phyloP scores from a whole-genome alignment of 2,329 filamentous ascomycete species.

The Venturiaceae sp. region DNA sequence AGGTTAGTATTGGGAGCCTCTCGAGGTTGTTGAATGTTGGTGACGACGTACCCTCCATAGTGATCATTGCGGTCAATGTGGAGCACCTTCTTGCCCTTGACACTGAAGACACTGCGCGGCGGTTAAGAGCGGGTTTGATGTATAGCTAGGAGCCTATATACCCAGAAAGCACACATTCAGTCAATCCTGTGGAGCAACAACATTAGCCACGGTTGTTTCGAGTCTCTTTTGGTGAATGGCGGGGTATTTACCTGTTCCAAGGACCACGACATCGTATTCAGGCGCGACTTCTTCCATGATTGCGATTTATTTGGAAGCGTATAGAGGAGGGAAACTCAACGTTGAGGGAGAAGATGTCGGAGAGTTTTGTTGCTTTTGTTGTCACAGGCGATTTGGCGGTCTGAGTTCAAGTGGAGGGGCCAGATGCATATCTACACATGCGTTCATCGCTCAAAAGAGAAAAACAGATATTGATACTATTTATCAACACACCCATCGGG shows the following conservation, averaged over 20 bases:
- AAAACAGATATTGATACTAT: too few relatives aligned
- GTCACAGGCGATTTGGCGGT: too few relatives aligned
- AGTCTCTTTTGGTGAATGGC: neutral
- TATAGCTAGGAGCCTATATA: conserved; percentile 32
- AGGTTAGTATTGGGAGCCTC: conserved; percentile 15
- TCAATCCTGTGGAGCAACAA: conserved; percentile 59
- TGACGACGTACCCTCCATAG: conserved; percentile 75
- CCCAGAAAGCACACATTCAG: conserved; percentile 98
- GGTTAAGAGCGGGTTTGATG: conserved; percentile 11
- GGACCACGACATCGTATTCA: conserved; percentile 97
- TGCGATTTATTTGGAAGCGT: conserved; percentile 12
- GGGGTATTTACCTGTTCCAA: conserved; percentile 78
- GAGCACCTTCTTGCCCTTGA: conserved; percentile 98
- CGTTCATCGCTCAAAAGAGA: too few relatives aligned
- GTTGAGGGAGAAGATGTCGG: neutral
- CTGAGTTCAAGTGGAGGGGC: neutral
- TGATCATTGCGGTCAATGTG: conserved; percentile 98
- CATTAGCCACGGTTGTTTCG: conserved; percentile 10
- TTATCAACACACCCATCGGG: too few relatives aligned
- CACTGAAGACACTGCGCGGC: conserved; percentile 69
- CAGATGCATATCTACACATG: too few relatives aligned
- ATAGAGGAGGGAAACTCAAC: neutral
- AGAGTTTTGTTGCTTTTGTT: neutral
- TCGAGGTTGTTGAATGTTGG: neutral
- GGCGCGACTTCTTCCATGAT: conserved; percentile 96